Base-by-base conservation (phyloP, 495 filamentous ascomycete species). In the Delitschia confertaspora region DNA sequence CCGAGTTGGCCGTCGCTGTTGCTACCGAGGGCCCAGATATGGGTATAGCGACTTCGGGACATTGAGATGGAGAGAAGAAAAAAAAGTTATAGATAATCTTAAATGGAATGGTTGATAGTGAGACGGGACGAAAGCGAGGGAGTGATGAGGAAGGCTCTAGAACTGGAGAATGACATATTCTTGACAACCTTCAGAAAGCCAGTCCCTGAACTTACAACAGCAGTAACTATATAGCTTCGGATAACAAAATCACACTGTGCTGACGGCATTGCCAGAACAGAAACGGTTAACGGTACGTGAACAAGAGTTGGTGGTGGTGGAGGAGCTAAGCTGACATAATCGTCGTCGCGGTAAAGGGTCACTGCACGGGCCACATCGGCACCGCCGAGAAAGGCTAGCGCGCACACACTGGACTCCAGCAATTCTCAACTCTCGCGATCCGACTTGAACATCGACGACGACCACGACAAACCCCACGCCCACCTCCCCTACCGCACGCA, bases 21-120 rank as follows among this genome's bases (percentile, higher is more conserved):
- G 21, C 89, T 95, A 24, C 91, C 91, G 50, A 95, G 77, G n/a
- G 87, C 79, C n/a, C n/a, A n/a, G n/a, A n/a, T n/a, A n/a, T n/a
- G n/a, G n/a, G 58, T 79, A 85, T 31, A 95, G 67, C 33, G 1
- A 13, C 16, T 29, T 16, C 5, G 33, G 8, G 27, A 43, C 38
- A 6, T 24, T 34, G n/a, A 14, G 30, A 33, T 10, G 18, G 24
- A 33, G 16, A 27, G 20, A 25, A n/a, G n/a, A 45, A 26, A 25
- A 14, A 14, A 6, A 33, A 18, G 10, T 11, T 3, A n/a, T 18
- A 17, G 9, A 17, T 20, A 19, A 34, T 8, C 4, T 22, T 23
- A 21, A 13, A 33, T n/a, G 16, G 14, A 2, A n/a, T 33, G 13
- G 7, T 7, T 3, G n/a, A n/a, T n/a, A n/a, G n/a, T n/a, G n/a